phyloP scores from a whole-genome alignment of 2,329 filamentous ascomycete genomes.

The Talaromyces sp. region DNA sequence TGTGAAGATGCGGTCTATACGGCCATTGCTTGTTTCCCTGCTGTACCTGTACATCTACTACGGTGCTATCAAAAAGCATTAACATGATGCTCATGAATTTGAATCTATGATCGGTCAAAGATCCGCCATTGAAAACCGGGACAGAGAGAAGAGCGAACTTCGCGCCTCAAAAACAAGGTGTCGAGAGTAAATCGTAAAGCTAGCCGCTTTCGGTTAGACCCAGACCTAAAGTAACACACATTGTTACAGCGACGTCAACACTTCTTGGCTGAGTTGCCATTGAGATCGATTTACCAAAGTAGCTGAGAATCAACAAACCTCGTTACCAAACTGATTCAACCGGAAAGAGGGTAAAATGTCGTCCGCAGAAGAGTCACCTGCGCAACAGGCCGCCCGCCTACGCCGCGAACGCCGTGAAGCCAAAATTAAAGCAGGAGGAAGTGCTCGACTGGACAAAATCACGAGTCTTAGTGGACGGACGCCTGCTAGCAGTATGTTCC shows the following conservation, averaged over 20 bases:
- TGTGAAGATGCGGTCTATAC: not conserved
- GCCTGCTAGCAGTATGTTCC: constrained; percentile 36
- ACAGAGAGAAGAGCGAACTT: not conserved
- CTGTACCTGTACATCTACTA: not conserved
- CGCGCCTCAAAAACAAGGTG: not conserved
- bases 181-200: not conserved
- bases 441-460: constrained; percentile 60
- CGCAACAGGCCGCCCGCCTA: constrained; percentile 54
- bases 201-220: not conserved
- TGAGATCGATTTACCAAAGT: not conserved
- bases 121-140: not conserved
- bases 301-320: not conserved
- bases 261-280: not conserved
- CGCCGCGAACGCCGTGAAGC: constrained; percentile 62
- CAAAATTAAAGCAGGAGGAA: constrained; percentile 58
- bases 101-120: not conserved
- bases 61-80: not conserved
- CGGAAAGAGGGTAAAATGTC: constrained; percentile 27
- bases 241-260: not conserved
- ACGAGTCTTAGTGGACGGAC: constrained; percentile 56
- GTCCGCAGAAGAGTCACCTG: constrained; percentile 44
- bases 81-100: not conserved
- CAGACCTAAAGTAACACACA: not conserved
- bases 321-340: too few relatives aligned
- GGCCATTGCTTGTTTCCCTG: too few relatives aligned